Base-by-base conservation (phyloP, 148 eudicot species). In the Cornus controversa region DNA sequence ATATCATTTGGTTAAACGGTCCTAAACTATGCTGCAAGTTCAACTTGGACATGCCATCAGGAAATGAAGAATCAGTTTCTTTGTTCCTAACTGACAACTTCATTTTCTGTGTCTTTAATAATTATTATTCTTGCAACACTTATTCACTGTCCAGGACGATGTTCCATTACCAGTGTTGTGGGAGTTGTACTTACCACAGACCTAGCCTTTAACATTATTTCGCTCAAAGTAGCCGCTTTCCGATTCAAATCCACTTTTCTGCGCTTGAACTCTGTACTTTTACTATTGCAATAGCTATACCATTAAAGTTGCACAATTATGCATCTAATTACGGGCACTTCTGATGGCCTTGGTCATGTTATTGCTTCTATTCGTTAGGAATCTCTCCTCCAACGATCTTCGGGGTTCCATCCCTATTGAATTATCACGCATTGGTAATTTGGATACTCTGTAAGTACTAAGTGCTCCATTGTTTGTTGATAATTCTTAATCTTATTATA, bases 391-490 rank as follows among this genome's bases (percentile, higher is more conserved):
- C 71, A 96, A 93, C 86, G 81, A 86, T 58, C 82, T 96, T 40
- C 79, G 67, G 81, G 99, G 99, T 60, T 89, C 91, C 8, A 92
- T 96, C 86, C 99, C 98, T 15, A 84, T 96, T 34, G 98, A 96
- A 84, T 80, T 96, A 29, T 92, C 98, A 25, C 90, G 92, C n/a
- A 96, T 96, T 80, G 98, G 99, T 31, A 93, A 96, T 82, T 85
- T 96, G 77, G 99, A 96, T 83, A 96, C 97, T 4, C 78, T 96
- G 99, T 93, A 83, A 92, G 91, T 76, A 53, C 63, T 5, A 10
- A 26, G 26, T 50, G 25, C 63, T 29, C 14, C 31, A 69, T 47
- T 10, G 3, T 63, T 34, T 53, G 45, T 47, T 67, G 50, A 23
- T 37, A 24, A 18, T 53, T 62, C 11, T 6, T 37, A 8, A 37